Evolutionary conservation across 2,329 filamentous ascomycete genomes (phyloP).

Genomic region (Colletotrichum shisoi): DNA sequence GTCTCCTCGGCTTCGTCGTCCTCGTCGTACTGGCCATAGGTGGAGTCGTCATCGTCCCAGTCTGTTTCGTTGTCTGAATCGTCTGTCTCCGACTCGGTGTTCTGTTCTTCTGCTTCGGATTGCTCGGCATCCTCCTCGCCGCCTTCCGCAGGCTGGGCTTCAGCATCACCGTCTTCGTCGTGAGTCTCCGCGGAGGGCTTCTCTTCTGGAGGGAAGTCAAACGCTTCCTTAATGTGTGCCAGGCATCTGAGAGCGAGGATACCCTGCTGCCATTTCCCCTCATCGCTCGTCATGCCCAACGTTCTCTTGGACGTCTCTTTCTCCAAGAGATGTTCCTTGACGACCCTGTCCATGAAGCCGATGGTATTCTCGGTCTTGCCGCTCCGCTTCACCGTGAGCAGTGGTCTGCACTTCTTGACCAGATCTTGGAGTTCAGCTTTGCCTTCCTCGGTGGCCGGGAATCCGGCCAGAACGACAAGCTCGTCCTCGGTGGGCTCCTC

Average conservation of each 20-base stretch:
- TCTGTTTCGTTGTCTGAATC: conserved; percentile 26
- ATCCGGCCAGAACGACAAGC: conserved; percentile 50
- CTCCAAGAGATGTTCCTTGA: conserved; percentile 52
- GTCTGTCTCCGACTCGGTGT: conserved; percentile 31
- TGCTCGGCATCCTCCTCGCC: conserved; percentile 25
- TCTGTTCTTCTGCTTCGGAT: conserved; percentile 13
- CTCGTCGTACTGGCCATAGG: conserved; percentile 38
- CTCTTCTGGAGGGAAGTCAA: conserved; percentile 43
- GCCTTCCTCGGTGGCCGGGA: conserved; percentile 46
- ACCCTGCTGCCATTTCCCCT: conserved; percentile 54
- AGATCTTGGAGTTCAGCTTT: conserved; percentile 48
- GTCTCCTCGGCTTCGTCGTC: conserved; percentile 45
- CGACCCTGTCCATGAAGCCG: conserved; percentile 48
- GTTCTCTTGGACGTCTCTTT: conserved; percentile 44
- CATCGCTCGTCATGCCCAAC: conserved; percentile 50
- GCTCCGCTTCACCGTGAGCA: conserved; percentile 40
- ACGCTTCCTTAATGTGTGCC: conserved; percentile 49
- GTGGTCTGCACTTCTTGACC: conserved; percentile 51
- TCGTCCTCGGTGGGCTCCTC: conserved; percentile 53
- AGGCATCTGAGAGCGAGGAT: conserved; percentile 52
- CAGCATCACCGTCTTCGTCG: conserved; percentile 9
- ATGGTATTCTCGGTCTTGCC: conserved; percentile 35
- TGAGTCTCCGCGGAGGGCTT: conserved; percentile 9
- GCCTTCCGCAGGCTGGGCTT: not conserved
- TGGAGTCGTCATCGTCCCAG: conserved; percentile 31